Evolutionary conservation across 805 yeast species (phyloP).

Genomic region (Cyberlindnera suaveolens): DNA sequence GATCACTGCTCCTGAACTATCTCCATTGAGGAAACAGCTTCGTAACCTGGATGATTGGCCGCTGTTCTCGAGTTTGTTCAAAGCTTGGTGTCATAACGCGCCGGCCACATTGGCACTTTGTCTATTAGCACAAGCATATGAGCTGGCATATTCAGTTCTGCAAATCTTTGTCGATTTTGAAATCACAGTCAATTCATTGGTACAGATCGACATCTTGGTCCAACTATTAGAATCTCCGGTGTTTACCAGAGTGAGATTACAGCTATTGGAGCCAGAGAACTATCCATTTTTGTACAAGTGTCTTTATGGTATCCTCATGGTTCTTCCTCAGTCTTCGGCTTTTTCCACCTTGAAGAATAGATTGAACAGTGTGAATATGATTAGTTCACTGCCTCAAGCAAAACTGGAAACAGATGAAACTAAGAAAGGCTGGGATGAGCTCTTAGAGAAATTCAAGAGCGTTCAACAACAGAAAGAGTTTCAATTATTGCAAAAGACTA

Average conservation of each 20-base stretch:
- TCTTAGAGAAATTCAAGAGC: slow-evolving; percentile 41
- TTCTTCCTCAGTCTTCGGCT: slow-evolving; percentile 89
- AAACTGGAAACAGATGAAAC: slow-evolving; percentile 11
- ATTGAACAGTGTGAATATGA: slow-evolving; percentile 43
- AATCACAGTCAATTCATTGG: slow-evolving; percentile 66
- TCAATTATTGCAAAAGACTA: slow-evolving; percentile 11
- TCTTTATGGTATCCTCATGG: slow-evolving; percentile 86
- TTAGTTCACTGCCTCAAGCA: slow-evolving; percentile 15
- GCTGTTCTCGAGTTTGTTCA: slow-evolving; percentile 70
- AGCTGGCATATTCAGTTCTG: slow-evolving; percentile 77
- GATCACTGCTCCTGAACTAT: slow-evolving; percentile 78
- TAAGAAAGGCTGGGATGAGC: slow-evolving; percentile 32
- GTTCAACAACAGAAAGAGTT: slow-evolving; percentile 40
- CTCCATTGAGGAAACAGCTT: slow-evolving; percentile 61
- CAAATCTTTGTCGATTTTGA: slow-evolving; percentile 80
- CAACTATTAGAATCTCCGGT: slow-evolving; percentile 91
- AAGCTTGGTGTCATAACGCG: slow-evolving; percentile 88
- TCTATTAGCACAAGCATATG: slow-evolving; percentile 80
- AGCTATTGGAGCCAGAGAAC: slow-evolving; percentile 79
- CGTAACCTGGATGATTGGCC: slow-evolving; percentile 60
- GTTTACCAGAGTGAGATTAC: slow-evolving; percentile 79
- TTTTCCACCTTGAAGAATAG: slow-evolving; percentile 77
- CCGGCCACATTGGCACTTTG: slow-evolving; percentile 85
- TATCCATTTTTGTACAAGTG: slow-evolving; percentile 81
- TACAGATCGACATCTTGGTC: slow-evolving; percentile 84